These are phyloP conservation scores for Reticulascus tulasneorum DNA, from an alignment of 2,329 filamentous ascomycete genomes.

Conservation along the genomic window DNA sequence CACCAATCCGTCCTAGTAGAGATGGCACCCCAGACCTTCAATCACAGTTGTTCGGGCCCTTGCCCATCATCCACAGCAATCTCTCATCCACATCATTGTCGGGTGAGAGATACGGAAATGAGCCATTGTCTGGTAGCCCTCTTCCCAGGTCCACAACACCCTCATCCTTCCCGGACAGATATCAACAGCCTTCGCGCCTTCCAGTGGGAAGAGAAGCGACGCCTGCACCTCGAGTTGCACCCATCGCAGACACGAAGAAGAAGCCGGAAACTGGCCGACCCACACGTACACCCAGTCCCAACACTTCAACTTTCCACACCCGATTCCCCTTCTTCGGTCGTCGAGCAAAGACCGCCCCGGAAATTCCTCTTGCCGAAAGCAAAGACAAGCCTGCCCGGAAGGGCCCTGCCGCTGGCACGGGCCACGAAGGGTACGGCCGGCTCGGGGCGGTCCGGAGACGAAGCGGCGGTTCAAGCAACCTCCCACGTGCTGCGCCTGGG, in stretches of 20 bases:
- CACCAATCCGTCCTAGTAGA: conserved; percentile 62
- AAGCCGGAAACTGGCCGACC: conserved; percentile 21
- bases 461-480: conserved; percentile 54
- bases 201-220: conserved; percentile 31
- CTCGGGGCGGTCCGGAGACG: conserved; percentile 59
- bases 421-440: conserved; percentile 80
- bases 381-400: conserved; percentile 60
- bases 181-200: conserved; percentile 19
- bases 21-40: conserved; percentile 63
- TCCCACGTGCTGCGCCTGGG: conserved; percentile 39
- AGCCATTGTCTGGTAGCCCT: conserved; percentile 25
- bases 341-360: conserved; percentile 61
- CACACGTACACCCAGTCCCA: conserved; percentile 50
- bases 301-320: conserved; percentile 52
- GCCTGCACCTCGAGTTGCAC: conserved; percentile 21
- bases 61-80: conserved; percentile 61
- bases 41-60: conserved; percentile 46
- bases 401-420: conserved; percentile 86
- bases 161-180: conserved; percentile 25
- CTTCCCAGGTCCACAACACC: conserved; percentile 30
- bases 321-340: conserved; percentile 77
- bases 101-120: conserved; percentile 41
- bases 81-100: conserved; percentile 45
- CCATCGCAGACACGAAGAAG: conserved; percentile 14
- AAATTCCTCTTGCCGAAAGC: conserved; percentile 46